phyloP scores from a whole-genome alignment of 1,284 basidiomycete genomes.

The Irpex sp. region DNA sequence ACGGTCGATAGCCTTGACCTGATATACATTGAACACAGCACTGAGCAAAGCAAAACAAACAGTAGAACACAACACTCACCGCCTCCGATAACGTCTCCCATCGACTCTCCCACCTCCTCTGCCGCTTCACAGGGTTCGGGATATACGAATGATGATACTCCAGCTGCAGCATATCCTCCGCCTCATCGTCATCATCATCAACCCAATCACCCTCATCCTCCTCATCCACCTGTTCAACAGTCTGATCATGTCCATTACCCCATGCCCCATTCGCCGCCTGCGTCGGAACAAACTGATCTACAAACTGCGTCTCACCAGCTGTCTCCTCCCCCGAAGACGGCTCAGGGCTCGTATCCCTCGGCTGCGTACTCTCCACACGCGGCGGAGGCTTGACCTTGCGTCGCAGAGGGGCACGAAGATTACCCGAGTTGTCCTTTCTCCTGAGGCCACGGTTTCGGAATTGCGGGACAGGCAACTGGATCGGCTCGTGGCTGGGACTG shows the following conservation, averaged over 20 bases:
- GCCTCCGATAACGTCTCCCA: constrained; percentile 73
- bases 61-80: constrained; percentile 35
- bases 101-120: constrained; percentile 65
- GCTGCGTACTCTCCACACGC: constrained; percentile 76
- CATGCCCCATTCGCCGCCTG: constrained; percentile 25
- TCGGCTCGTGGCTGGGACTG: constrained; percentile 72
- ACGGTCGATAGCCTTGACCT: constrained; percentile 76
- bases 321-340: constrained; percentile 57
- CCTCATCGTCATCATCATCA: constrained; percentile 67
- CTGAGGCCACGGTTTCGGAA: constrained; percentile 32
- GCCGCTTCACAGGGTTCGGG: constrained; percentile 59
- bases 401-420: constrained; percentile 30
- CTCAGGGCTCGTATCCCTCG: constrained; percentile 74
- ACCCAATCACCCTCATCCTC: constrained; percentile 63
- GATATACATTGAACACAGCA: constrained; percentile 15
- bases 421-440: constrained; percentile 32
- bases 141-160: constrained; percentile 75
- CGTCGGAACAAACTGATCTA: constrained; percentile 32
- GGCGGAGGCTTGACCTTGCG: constrained; percentile 55
- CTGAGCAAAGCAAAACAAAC: constrained; percentile 3
- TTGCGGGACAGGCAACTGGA: constrained; percentile 48
- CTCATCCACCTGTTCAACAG: constrained; percentile 16
- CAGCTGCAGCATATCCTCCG: constrained; percentile 66
- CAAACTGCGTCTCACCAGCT: constrained; percentile 51
- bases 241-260: constrained; percentile 12